Evolutionary conservation across 805 yeast genomes (phyloP).

Genomic region (Candida broadrunensis): DNA sequence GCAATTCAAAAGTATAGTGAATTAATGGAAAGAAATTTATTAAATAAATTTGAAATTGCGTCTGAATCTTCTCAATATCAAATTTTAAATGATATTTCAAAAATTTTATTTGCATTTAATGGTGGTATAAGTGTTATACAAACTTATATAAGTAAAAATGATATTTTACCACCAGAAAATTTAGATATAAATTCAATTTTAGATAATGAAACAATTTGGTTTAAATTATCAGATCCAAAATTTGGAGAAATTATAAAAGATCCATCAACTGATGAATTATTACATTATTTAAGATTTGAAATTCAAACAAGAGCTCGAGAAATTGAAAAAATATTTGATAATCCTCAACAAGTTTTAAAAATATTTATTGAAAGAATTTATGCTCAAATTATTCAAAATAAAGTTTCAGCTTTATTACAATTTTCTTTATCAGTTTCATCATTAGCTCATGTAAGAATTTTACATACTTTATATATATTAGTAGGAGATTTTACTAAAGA

Average conservation of each 20-base stretch:
- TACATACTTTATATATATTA: constrained; percentile 63
- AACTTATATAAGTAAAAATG: constrained; percentile 77
- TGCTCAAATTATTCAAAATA: constrained; percentile 64
- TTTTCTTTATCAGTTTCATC: constrained; percentile 62
- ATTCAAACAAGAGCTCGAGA: constrained; percentile 71
- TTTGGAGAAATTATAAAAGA: constrained; percentile 48
- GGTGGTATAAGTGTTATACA: constrained; percentile 82
- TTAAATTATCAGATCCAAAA: constrained; percentile 56
- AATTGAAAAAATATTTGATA: constrained; percentile 69
- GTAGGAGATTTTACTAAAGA: constrained; percentile 61
- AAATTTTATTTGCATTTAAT: constrained; percentile 72
- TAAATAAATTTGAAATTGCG: constrained; percentile 71
- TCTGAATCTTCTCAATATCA: constrained; percentile 64
- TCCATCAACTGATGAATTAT: constrained; percentile 46
- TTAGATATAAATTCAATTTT: constrained; percentile 28
- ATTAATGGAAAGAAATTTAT: constrained; percentile 65
- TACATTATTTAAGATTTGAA: constrained; percentile 53
- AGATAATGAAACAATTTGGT: constrained; percentile 55
- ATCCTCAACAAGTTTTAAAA: constrained; percentile 64
- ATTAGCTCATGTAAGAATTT: constrained; percentile 70
- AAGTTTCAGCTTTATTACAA: constrained; percentile 55
- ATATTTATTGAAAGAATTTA: constrained; percentile 73
- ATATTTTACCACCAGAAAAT: constrained; percentile 55
- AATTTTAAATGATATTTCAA: constrained; percentile 75
- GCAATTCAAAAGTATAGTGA: constrained; percentile 72